Conservation (phyloP, 805 yeast genomes). For the Saccharomyces cerevisiae region DNA sequence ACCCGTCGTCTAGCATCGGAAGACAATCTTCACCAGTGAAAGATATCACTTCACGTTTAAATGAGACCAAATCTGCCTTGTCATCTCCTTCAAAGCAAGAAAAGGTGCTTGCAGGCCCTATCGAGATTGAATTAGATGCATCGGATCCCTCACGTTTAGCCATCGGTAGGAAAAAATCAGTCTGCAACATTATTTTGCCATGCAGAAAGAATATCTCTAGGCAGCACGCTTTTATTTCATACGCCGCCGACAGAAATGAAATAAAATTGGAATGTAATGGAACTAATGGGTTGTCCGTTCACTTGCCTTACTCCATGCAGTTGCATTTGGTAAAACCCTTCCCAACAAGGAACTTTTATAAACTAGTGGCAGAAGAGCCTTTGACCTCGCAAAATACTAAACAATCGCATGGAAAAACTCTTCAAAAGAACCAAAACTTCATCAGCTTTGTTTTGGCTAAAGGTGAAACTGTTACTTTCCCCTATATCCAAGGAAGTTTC, state of each 20-base stretch:
- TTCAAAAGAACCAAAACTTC: constrained; percentile 16
- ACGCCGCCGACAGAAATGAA: constrained; percentile 32
- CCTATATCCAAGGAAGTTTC: constrained; percentile 51
- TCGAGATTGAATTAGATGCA: constrained; percentile 12
- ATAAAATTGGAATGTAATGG: constrained; percentile 66
- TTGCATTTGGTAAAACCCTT: constrained; percentile 26
- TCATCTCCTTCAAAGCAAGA: neutral
- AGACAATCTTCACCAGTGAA: constrained; percentile 33
- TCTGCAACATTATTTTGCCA: constrained; percentile 28
- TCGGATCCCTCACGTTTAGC: constrained; percentile 15
- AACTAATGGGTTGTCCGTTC: constrained; percentile 66
- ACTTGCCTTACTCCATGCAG: constrained; percentile 43
- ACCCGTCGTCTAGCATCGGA: constrained; percentile 55
- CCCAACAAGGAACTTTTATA: constrained; percentile 17
- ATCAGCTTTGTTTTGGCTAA: constrained; percentile 36
- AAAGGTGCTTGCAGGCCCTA: constrained; percentile 1
- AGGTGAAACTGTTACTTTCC: constrained; percentile 58
- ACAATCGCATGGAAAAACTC: constrained; percentile 14
- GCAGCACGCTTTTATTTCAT: constrained; percentile 32
- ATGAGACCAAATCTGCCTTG: neutral
- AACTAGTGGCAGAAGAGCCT: constrained; percentile 10
- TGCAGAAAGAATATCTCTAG: constrained; percentile 27
- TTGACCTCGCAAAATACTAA: constrained; percentile 4
- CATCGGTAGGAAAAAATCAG: constrained; percentile 26
- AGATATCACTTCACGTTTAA: constrained; percentile 1